phyloP scores from a whole-genome alignment of 176 grass and related monocot genomes.

The Rhynchospora tenuis region DNA sequence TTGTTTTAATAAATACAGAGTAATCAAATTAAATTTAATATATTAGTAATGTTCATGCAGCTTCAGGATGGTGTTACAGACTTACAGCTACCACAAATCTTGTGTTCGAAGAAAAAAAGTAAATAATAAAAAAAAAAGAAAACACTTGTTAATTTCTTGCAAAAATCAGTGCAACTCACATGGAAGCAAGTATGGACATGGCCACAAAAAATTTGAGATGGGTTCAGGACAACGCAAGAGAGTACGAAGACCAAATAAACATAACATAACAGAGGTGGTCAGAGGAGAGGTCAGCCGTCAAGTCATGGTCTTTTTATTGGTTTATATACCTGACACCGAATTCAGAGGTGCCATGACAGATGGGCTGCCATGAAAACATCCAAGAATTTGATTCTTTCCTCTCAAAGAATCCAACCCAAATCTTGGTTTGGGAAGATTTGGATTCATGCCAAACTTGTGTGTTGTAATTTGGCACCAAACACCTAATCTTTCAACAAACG shows the following conservation, averaged over 20 bases:
- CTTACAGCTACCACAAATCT: neutral
- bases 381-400: slow-evolving; percentile 2
- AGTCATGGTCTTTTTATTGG: slow-evolving; percentile 5
- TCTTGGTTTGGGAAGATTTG: neutral
- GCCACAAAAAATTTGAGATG: neutral
- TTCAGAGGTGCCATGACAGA: neutral
- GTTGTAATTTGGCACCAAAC: neutral
- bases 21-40: no score
- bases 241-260: neutral
- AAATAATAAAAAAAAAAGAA: neutral
- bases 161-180: neutral
- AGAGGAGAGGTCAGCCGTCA: slow-evolving; percentile 18
- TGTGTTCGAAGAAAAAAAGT: neutral
- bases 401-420: slow-evolving; percentile 12
- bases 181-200: neutral
- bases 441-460: neutral
- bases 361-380: neutral
- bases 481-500: no score
- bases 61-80: no score
- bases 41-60: no score
- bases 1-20: no score
- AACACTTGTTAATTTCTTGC: neutral
- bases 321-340: neutral
- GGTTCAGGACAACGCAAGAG: neutral
- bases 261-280: neutral